Conservation (phyloP, 1,284 basidiomycete species). For the Ceratobasidium sp. region DNA sequence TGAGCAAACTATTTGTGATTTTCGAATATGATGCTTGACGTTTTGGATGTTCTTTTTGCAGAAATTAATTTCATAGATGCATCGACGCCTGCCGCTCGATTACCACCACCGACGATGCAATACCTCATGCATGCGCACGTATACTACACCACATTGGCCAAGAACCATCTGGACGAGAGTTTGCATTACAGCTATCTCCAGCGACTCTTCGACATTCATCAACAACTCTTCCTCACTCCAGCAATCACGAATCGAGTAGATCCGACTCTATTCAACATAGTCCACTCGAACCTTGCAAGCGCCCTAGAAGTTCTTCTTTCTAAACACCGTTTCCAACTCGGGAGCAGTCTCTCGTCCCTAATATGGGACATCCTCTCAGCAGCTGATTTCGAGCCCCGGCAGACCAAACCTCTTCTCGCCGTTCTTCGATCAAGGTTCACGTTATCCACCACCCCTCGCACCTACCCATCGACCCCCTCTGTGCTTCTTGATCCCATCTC, state of each 20-base stretch:
- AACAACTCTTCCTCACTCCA: neutral
- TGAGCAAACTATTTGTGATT: neutral
- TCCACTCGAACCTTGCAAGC: neutral
- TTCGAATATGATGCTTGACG: conserved; percentile 2
- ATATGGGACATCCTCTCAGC: neutral
- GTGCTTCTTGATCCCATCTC: conserved; percentile 1
- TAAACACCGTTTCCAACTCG: conserved; percentile 9
- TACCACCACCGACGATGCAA: neutral
- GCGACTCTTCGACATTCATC: neutral
- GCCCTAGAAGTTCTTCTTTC: conserved; percentile 12
- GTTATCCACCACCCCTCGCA: neutral
- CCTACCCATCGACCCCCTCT: neutral
- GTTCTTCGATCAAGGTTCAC: neutral
- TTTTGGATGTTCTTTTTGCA: neutral
- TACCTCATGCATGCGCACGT: conserved; percentile 22
- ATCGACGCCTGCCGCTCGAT: neutral
- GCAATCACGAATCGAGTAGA: neutral
- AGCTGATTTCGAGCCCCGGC: conserved; percentile 9
- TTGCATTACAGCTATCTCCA: conserved; percentile 24
- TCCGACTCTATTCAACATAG: neutral
- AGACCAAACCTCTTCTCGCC: neutral
- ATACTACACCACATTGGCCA: conserved; percentile 15
- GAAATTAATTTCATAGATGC: conserved; percentile 1
- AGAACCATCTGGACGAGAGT: conserved; percentile 20
- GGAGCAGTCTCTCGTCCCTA: neutral